Base-by-base conservation (phyloP, 2,329 filamentous ascomycete genomes). In the Grosmannia clavigera region DNA sequence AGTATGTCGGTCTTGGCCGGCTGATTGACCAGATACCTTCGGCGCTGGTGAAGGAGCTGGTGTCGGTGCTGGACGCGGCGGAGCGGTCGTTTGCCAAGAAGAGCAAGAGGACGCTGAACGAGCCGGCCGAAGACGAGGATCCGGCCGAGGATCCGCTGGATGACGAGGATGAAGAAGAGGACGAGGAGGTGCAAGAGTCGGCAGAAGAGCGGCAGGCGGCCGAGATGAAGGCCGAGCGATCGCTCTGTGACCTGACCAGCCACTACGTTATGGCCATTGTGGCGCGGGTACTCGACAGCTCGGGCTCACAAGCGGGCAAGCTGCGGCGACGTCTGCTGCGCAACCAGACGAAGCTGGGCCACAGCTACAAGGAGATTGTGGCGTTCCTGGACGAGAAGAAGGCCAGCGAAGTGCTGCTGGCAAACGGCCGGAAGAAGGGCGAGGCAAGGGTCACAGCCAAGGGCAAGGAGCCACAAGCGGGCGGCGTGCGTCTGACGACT, bases 351-450 rank as follows among this genome's bases (percentile, higher is more conserved):
- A 85, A 83, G 68, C 79, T 99, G 3, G 94, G 94, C 2, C 77
- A 82, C 54, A 96, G 94, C 70, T 95, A 89, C 77, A 89, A 87
- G 68, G 90, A 94, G 67, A 84, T 96, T 7, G 76, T 96, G 5
- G 82, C 83, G 10, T 94, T 87, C 70, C 76, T 97, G 4, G 91
- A 96, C 67, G 82, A 87, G 61, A 77, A 79, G 56, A 84, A 85
- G 67, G 71, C 81, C 52, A 78, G 78, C 65, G 75, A 77, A 58
- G 64, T 72, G 61, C 71, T 65, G 46, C 72, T 58, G 65, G 65
- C 59, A 58, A 62, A 70, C 59, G 66, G 64, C 52, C 67, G 74
- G 58, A 75, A 71, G 65, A 78, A 76, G 67, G 73, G 72, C 25
- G 70, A 67, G 66, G 59, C 59, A 31, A 63, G 58, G 31, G 58